Evolutionary conservation across 2,329 filamentous ascomycete genomes (phyloP), one percentile per base, ranked within the genome.

Genomic region (Fusarium tricinctum): DNA sequence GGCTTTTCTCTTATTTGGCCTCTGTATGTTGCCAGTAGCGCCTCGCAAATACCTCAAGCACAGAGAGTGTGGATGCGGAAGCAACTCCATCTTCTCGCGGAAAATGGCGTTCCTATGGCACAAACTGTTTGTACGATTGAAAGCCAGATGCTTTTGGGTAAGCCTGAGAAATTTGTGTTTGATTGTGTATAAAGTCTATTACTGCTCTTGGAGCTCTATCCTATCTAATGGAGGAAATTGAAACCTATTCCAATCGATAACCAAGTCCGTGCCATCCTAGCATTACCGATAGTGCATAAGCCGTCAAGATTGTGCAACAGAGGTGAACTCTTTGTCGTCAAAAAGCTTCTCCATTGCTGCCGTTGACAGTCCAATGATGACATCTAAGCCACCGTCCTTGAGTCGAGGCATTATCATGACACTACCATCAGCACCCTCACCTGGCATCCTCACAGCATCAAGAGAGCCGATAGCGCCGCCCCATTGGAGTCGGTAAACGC

Each of bases 1-100:
- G 38, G 19, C 2, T 22, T 54, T 7, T 47, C 51, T 26, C 15
- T 54, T 4, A 35, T 54, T 3, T 54, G 51, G 51, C 42, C 51
- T 7, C n/a, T 47, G 13, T 38, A n/a, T 12, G 30, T 54, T 17
- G 40, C 51, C 5, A n/a, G 30, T 10, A 54, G 51, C 5, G 42
- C 42, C n/a, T 12, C 8, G 5, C 8, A 4, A 17, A 10, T 54
- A 28, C 22, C 51, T 2, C 20, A 20, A 20, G 13, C 3, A 20
- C 51, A 54, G 13, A 35, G 10, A 12, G 13, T n/a, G 12, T 54
- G 51, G 51, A 54, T 54, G 12, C 40, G 30, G 1, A 54, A 13
- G 12, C 51, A 54, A 12, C 51, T 54, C 8, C 30, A 15, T 6
- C 8, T 13, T 28, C 51, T 54, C 5, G 22, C 51, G 3, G n/a